Base-by-base conservation (phyloP, 768 basidiomycete genomes). In the Lactarius tabidus region DNA sequence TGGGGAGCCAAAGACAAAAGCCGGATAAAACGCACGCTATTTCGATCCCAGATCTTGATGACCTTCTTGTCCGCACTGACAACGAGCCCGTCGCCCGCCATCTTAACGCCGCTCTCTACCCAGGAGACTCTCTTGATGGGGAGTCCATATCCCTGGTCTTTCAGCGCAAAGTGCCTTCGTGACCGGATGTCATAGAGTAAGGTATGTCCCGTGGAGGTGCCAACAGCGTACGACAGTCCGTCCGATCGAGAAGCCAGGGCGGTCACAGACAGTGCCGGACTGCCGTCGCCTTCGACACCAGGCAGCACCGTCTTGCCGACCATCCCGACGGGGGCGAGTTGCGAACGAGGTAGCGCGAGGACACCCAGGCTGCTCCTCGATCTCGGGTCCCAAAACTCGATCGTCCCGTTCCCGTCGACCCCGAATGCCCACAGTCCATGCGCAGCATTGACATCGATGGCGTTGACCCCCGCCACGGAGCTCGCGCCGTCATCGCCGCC, bases 121-220 rank as follows among this genome's bases (percentile, higher is more conserved):
- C 97, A 99, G 18, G 81, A 74, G 3, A 98, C 84, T 58, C 81
- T 88, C 74, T 90, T 90, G 36, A 99, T 81, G 0, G 95, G 90
- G 53, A 98, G 77, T 1, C 96, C 96, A 70, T 98, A 98, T 0
- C 97, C 97, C 76, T 98, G 97, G 73, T 99, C 97, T 73, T 99
- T 98, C 66, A 87, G 73, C 1, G 93, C 94, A 70, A 90, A 95
- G 28, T 93, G 88, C 43, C 82, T 82, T 6, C 88, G 83, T 10
- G 91, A 87, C 53, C 97, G 89, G 70, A 99, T 85, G 73, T 99
- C 97, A 74, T 98, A 99, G 17, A 99, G 80, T 5, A 98, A 77
- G 0, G 93, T 94, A 73, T 98, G 95, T 0, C 97, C 97, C 0
- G 94, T 93, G 10, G 92, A 94, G 1, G 96, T 98, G 17, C 96